phyloP scores from a whole-genome alignment of 1,139 yeast species.

The Kurtzmaniella quercitrusa region DNA sequence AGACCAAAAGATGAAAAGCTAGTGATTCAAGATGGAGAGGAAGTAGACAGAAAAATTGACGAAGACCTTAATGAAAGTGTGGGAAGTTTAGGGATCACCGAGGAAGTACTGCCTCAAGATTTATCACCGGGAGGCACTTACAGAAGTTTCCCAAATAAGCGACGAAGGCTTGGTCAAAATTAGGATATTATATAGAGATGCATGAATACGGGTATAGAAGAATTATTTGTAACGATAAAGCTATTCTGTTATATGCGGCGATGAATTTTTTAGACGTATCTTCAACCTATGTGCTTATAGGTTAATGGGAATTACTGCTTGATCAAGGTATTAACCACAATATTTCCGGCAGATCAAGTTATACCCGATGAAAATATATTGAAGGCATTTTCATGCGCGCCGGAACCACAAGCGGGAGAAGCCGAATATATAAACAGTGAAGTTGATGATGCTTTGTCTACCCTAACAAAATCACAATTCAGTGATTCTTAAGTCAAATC shows the following conservation, averaged over 20 bases:
- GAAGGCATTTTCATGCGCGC: neutral
- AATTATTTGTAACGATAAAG: neutral
- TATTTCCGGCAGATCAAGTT: too few species aligned
- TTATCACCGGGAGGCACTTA: neutral
- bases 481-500: too few species aligned
- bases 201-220: neutral
- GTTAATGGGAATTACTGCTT: too few species aligned
- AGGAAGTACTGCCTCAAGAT: neutral
- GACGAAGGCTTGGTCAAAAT: conserved; percentile 2
- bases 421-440: neutral
- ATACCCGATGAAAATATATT: too few species aligned
- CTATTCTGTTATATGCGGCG: too few species aligned
- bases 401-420: neutral
- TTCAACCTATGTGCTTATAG: too few species aligned
- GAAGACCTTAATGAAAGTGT: conserved; percentile 15
- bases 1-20: conserved; percentile 14
- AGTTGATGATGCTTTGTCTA: too few species aligned
- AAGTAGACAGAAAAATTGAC: conserved; percentile 6
- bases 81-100: conserved; percentile 9
- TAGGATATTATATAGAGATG: neutral
- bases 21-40: conserved; percentile 11
- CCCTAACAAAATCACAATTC: too few species aligned
- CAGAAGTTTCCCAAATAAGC: conserved; percentile 7
- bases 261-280: too few species aligned
- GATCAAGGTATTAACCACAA: too few species aligned